Base-by-base conservation (phyloP, 345 rosid genomes). In the Schrenkiella parvula region DNA sequence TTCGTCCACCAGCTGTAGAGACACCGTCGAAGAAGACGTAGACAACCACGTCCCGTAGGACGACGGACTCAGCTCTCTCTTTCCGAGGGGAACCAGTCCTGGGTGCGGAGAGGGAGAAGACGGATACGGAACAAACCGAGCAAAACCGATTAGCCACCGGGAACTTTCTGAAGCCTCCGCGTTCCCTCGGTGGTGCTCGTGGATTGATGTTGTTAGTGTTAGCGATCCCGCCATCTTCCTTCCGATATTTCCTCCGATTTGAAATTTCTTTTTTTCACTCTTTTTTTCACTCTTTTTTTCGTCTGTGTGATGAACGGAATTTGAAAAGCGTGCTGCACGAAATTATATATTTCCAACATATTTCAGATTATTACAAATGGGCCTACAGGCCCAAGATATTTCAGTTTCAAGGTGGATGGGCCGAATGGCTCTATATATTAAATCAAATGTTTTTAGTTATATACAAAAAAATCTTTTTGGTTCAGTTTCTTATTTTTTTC, bases 211-310 rank as follows among this genome's bases (percentile, higher is more conserved):
- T 35, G 66, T 76, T 34, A n/a, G n/a, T n/a, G n/a, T n/a, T n/a
- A 74, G 66, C 47, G 84, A 75, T 79, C 89, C 90, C 88, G 96
- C 91, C 93, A 90, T 85, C 63, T 75, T 79, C 80, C 68, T 58
- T 38, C 10, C 35, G 73, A 61, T 60, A 34, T 42, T 60, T 65
- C 25, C 55, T 29, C 54, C 44, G 55, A 43, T 61, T 76, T 23
- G 39, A 70, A 55, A 9, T 52, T 41, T 15, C 11, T 8, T 17
- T 44, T 21, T n/a, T n/a, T n/a, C n/a, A n/a, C n/a, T n/a, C n/a
- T n/a, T n/a, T n/a, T 14, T 17, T 13, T 18, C 28, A 3, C 8
- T 5, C 8, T 12, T 54, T 13, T 71, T 0, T 17, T 47, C 29
- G n/a, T n/a, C n/a, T n/a, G n/a, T 46, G 5, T 55, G 35, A 18